A percentile compares a stretch with the other conserved stretches of the same genome.
Conservation (phyloP, 768 basidiomycete species). For the Macrolepiota dolichaula region DNA sequence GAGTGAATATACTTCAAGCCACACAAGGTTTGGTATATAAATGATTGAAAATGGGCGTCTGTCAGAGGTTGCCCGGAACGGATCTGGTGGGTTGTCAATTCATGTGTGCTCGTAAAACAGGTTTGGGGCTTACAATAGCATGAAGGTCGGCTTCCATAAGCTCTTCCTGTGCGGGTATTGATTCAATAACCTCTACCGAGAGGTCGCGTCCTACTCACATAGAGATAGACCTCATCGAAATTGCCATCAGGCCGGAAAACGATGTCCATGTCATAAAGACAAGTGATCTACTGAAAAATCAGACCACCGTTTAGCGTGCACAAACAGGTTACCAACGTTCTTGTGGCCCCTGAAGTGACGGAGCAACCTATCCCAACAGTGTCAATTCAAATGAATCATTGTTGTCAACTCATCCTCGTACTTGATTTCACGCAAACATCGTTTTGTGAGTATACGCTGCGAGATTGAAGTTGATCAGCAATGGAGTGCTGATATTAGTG, state of each 20-base stretch:
- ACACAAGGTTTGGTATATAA: slow-evolving; percentile 97
- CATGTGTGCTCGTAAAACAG: neutral
- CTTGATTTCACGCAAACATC: slow-evolving; percentile 95
- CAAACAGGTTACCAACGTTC: slow-evolving; percentile 58
- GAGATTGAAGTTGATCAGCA: slow-evolving; percentile 3
- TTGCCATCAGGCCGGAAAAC: slow-evolving; percentile 89
- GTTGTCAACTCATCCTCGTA: slow-evolving; percentile 26
- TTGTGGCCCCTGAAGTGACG: slow-evolving; percentile 99
- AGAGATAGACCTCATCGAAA: slow-evolving; percentile 96
- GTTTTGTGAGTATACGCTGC: slow-evolving; percentile 92
- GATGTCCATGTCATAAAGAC: slow-evolving; percentile 97
- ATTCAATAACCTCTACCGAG: neutral
- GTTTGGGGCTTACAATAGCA: slow-evolving; percentile 65
- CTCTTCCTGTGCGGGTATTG: slow-evolving; percentile 65
- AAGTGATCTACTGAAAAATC: slow-evolving; percentile 70
- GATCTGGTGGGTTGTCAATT: slow-evolving; percentile 40
- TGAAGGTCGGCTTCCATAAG: slow-evolving; percentile 99
- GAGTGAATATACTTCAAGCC: slow-evolving; percentile 98
- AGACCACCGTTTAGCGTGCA: slow-evolving; percentile 5
- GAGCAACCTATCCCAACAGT: slow-evolving; percentile 57
- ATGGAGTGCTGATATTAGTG: neutral
- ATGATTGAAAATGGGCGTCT: slow-evolving; percentile 91
- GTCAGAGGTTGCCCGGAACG: slow-evolving; percentile 86
- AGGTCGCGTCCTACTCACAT: slow-evolving; percentile 46
- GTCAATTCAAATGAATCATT: slow-evolving; percentile 15